Evolutionary conservation across 768 basidiomycete genomes (phyloP).

Genomic region (Stropharia rugosoannulata): DNA sequence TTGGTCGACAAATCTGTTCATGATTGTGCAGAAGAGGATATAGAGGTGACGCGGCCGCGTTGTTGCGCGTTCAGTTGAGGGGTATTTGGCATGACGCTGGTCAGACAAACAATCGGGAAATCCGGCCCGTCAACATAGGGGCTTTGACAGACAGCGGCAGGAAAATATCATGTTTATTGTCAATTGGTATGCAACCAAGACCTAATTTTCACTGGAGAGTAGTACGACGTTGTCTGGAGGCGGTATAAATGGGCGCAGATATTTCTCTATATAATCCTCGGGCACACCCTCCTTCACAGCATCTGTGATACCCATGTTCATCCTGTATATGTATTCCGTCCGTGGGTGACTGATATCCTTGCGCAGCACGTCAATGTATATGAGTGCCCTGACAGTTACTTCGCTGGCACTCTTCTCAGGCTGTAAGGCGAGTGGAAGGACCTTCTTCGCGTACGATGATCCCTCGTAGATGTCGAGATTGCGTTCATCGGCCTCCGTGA

Average conservation of each 20-base stretch:
- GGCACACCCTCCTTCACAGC: slow-evolving; percentile 38
- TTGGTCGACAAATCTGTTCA: slow-evolving; percentile 71
- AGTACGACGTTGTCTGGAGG: slow-evolving; percentile 8
- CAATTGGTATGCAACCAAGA: neutral
- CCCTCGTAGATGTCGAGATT: slow-evolving; percentile 43
- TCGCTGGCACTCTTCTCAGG: neutral
- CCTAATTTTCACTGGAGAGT: slow-evolving; percentile 5
- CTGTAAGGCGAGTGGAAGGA: slow-evolving; percentile 25
- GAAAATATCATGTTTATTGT: neutral
- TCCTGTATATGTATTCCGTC: slow-evolving; percentile 43
- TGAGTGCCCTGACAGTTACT: slow-evolving; percentile 25
- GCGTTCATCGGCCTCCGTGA: slow-evolving; percentile 39
- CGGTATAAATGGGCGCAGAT: slow-evolving; percentile 44
- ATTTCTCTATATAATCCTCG: slow-evolving; percentile 40
- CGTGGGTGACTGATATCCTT: slow-evolving; percentile 29
- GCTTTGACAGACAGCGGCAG: neutral
- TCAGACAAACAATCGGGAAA: slow-evolving; percentile 11
- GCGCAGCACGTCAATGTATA: slow-evolving; percentile 41
- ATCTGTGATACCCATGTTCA: slow-evolving; percentile 46
- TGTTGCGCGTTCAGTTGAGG: slow-evolving; percentile 34
- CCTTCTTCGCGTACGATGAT: slow-evolving; percentile 33
- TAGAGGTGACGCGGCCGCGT: slow-evolving; percentile 47
- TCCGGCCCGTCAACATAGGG: slow-evolving; percentile 13
- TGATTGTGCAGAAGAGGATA: slow-evolving; percentile 34
- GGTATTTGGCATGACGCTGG: slow-evolving; percentile 29